Percentiles rank a stretch among this genome's conserved stretches.
These are phyloP conservation scores for Glycyrrhiza uralensis DNA, from an alignment of 306 rosid species.

Conservation along the genomic window DNA sequence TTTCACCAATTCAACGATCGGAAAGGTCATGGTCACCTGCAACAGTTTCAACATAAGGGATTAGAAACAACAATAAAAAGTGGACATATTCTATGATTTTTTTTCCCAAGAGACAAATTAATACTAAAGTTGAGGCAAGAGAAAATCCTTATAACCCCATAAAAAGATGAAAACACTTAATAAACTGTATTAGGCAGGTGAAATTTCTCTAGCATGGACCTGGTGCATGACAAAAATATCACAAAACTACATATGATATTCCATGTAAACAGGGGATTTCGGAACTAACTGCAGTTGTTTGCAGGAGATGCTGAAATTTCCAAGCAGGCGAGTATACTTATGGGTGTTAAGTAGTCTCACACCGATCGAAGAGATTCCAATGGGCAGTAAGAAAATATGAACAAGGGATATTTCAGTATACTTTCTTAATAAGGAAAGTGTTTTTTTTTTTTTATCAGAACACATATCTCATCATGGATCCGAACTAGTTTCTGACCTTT, in stretches of 20 bases:
- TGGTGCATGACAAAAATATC: background rate
- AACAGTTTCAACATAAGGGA: constrained; percentile 13
- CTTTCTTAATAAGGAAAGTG: background rate
- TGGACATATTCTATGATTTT: background rate
- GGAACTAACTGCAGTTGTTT: background rate
- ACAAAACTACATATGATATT: background rate
- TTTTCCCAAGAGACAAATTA: background rate
- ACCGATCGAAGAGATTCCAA: background rate
- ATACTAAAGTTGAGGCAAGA: background rate
- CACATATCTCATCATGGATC: background rate
- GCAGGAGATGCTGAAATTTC: background rate
- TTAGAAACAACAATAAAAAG: constrained; percentile 12
- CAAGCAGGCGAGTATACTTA: background rate
- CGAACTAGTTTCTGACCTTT: background rate
- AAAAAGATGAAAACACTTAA: background rate
- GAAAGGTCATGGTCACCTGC: constrained; percentile 50
- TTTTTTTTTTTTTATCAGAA: background rate
- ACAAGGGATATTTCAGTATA: constrained; percentile 5
- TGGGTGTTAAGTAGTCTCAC: background rate
- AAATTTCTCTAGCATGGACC: constrained; percentile 7
- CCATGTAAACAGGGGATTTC: constrained; percentile 1
- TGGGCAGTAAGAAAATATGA: background rate
- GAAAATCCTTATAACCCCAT: background rate
- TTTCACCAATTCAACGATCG: constrained; percentile 34
- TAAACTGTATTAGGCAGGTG: background rate